Evolutionary conservation across 768 basidiomycete genomes (phyloP).

Genomic region (Mrakia frigida): DNA sequence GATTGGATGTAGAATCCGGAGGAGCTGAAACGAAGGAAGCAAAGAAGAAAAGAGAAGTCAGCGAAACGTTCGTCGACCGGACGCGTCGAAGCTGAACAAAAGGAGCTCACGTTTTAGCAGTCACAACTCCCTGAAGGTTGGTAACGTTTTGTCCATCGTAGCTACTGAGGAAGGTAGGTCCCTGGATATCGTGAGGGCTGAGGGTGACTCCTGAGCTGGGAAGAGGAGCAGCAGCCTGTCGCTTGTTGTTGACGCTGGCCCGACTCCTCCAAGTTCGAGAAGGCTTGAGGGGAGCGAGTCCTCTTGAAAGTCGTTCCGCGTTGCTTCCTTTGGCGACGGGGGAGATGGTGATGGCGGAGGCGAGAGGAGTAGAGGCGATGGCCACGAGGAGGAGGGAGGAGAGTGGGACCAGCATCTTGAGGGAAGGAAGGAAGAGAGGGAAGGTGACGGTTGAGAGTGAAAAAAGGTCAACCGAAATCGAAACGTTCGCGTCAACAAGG

Average conservation of each 20-base stretch:
- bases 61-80: not conserved
- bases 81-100: not conserved
- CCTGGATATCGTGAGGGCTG: slow-evolving; percentile 15
- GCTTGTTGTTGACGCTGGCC: not conserved
- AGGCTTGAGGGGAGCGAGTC: not conserved
- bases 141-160: slow-evolving; percentile 1
- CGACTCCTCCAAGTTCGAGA: not conserved
- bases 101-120: slow-evolving; percentile 17
- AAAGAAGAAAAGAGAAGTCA: not conserved
- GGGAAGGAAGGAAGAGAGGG: not conserved
- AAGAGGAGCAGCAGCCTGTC: not conserved
- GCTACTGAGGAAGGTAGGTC: not conserved
- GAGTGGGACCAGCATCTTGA: not conserved
- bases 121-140: slow-evolving; percentile 9
- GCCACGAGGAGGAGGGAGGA: not conserved
- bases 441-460: not conserved
- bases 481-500: not conserved
- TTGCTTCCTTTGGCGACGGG: not conserved
- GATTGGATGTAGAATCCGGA: slow-evolving; percentile 21
- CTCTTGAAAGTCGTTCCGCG: not conserved
- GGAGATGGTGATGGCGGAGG: slow-evolving; percentile 2
- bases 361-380: not conserved
- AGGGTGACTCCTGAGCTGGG: not conserved
- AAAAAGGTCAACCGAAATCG: not conserved
- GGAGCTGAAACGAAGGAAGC: not conserved